Base-by-base conservation (phyloP, 805 yeast species). In the Saccharomycopsis oosterbeekiorum region DNA sequence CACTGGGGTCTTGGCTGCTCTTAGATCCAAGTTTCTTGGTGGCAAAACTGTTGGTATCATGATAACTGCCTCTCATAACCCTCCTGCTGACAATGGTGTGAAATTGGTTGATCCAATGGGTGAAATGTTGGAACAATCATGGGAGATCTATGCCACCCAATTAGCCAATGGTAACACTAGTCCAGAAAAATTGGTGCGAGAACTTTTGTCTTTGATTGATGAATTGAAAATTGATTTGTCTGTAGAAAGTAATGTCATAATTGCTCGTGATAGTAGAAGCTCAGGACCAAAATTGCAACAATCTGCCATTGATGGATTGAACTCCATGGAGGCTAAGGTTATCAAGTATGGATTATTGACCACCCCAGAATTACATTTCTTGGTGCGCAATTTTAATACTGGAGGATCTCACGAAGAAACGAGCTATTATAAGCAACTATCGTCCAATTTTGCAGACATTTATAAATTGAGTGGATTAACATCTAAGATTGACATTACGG, bases 21-120 rank as follows among this genome's bases (percentile, higher is more conserved):
- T 94, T 65, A 79, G 99, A 68, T 91, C 97, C n/a, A 80, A 85
- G 62, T 79, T 76, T 63, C 74, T 88, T 39, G 74, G 75, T 1
- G 89, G 93, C 1, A 77, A 86, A 67, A 81, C 87, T 9, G 81
- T 92, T 37, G 99, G 99, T n/a, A 86, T 92, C 12, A 93, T 94
- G 97, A 85, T 94, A 69, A 94, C 97, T 0, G 97, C 97, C 0
- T 88, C 96, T 0, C 97, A 91, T 72, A 91, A 91, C 68, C 97
- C 97, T 0, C 96, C 97, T 0, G 77, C 77, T 51, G 97, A 92
- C 70, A 90, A 90, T 68, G 97, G 97, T 36, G 93, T 90, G 58
- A 93, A 93, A 73, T 78, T 94, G n/a, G 89, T 93, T 26, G 98
- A 93, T 67, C 97, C 98, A 0, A 74, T 80, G 70, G 97, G 98